Evolutionary conservation across 805 yeast genomes (phyloP).

Genomic region (Yueomyces sp.): DNA sequence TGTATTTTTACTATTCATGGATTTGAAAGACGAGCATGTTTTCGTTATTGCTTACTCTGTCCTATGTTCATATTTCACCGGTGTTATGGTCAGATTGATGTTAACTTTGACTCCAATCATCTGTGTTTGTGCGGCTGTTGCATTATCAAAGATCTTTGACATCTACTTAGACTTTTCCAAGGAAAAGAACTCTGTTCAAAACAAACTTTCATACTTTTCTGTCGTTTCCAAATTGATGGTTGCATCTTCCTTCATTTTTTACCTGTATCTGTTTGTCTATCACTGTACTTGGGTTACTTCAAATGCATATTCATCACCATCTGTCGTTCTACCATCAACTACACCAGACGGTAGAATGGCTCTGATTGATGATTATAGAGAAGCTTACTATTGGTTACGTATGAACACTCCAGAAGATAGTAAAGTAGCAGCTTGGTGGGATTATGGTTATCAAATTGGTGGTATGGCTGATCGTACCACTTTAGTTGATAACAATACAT

Average conservation of each 20-base stretch:
- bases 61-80: slow-evolving; percentile 94
- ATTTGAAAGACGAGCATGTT: slow-evolving; percentile 80
- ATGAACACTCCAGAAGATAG: slow-evolving; percentile 97
- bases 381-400: slow-evolving; percentile 97
- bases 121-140: slow-evolving; percentile 85
- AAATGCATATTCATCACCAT: slow-evolving; percentile 92
- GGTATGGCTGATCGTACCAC: slow-evolving; percentile 99
- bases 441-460: slow-evolving; percentile 98
- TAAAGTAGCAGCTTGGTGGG: slow-evolving; percentile 99
- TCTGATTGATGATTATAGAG: slow-evolving; percentile 93
- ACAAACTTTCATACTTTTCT: slow-evolving; percentile 19
- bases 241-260: slow-evolving; percentile 52
- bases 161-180: slow-evolving; percentile 55
- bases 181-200: slow-evolving; percentile 4
- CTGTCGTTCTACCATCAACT: slow-evolving; percentile 77
- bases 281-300: slow-evolving; percentile 98
- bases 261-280: slow-evolving; percentile 67
- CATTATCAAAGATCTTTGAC: slow-evolving; percentile 74
- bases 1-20: slow-evolving; percentile 79
- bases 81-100: slow-evolving; percentile 98
- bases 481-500: slow-evolving; percentile 94
- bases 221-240: slow-evolving; percentile 50
- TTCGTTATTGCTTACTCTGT: slow-evolving; percentile 86
- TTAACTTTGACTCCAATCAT: slow-evolving; percentile 91
- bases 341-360: slow-evolving; percentile 74